Evolutionary conservation across 106 monocot genomes (phyloP), one percentile per base, ranked within the genome.

Genomic region (Acanthochlamys bracteata): DNA sequence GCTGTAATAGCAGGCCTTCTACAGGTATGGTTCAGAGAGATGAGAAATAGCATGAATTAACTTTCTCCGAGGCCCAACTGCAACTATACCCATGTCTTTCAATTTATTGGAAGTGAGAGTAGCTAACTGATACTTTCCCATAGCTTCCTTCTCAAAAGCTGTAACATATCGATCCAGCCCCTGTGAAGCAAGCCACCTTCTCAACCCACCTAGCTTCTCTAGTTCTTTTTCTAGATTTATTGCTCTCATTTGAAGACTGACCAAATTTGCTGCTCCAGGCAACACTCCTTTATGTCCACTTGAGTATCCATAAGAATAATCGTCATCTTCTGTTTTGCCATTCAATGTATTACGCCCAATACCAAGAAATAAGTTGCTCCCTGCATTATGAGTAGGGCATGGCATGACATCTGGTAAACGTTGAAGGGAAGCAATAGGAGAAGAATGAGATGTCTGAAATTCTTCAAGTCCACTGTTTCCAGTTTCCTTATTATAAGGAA

Each of bases 31-130:
- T 22, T 76, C 73, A 47, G 73, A 86, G 39, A 86, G 70, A 51
- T 59, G 13, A 41, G 83, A 83, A 60, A 90, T 80, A 27, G 83
- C 83, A 80, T 83, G 78, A 15, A 90, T 67, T 13, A 90, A 71
- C 73, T 90, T 90, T 68, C 90, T 85, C 70, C 90, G 77, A 11
- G 80, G 83, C 10, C 90, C 90, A 41, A 90, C 90, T 47, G 82
- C 75, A 73, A 75, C 63, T 11, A 66, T 67, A 8, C 90, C 86
- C 78, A 90, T 78, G 0, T 76, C 90, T 70, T 86, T 90, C 55
- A 90, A 86, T 73, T 78, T 80, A 22, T 57, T 70, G 80, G 83
- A 80, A 22, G 78, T 77, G 14, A 86, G 78, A 67, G 65, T 70
- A 11, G 67, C 78, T 24, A 90, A 46, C 57, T 81, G 78, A 76